Base-by-base conservation (phyloP, 2,329 filamentous ascomycete species). In the Penicillium sp. region DNA sequence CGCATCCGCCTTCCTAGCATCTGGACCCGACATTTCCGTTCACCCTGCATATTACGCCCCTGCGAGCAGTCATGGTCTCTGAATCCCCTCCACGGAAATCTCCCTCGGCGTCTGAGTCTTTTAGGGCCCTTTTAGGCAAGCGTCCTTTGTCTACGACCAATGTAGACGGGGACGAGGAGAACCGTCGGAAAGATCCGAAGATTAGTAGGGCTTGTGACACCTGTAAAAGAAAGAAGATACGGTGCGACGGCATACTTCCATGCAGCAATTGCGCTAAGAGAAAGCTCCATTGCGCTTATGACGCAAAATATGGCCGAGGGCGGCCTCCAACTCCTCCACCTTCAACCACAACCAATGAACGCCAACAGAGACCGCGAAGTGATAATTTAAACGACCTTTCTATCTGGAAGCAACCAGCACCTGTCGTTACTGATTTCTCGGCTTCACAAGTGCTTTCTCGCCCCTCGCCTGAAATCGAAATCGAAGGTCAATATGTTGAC, bases 241-340 rank as follows among this genome's bases (percentile, higher is more conserved):
- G 82, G 66, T 83, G 81, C 65, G 79, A 82, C 60, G 81, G 81
- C 60, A 82, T 81, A 67, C 77, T 82, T 66, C 81, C 81, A 4
- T 83, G 81, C 64, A 43, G 58, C 7, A 61, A 56, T 39, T 66
- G 64, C 44, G 49, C 53, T 19, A 58, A 53, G 36, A 60, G 61
- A 23, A 51, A 44, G 33, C 23, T 56, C 33, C 13, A 33, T 41
- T 62, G 57, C 39, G 39, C 49, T 17, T 63, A 59, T 59, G 58
- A 48, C 15, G 38, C 49, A 15, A 63, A 61, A 45, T 63, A 61
- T 38, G 45, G 35, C 27, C 55, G 56, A 27, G 58, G 61, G 17
- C 53, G 59, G 9, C 58, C 60, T 36, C 58, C 60, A 35, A 60
- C 60, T 19, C 60, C 60, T 17, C 60, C 45, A 17, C 45, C 49